Evolutionary conservation across 176 grass and related monocot species (phyloP), one percentile per base, ranked within the genome.

Genomic region (Tillandsia fasciculata): DNA sequence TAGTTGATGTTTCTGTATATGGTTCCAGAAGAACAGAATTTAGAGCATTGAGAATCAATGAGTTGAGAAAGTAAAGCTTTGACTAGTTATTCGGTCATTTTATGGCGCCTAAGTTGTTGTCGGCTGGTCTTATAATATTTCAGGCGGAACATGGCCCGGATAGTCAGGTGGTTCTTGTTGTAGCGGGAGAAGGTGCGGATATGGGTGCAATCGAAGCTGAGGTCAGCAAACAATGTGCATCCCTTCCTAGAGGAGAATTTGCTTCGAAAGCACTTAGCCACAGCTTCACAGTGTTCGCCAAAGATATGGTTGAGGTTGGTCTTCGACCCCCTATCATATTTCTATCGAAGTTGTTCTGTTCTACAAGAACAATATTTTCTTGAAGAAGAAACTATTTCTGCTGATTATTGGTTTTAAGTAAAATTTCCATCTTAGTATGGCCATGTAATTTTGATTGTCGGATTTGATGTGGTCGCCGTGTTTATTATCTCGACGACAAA

Each of bases 121-220:
- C 69, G 53, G 26, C 12, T 63, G 13, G 9, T 53, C 20, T 11
- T 28, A 13, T 53, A 68, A 72, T 27, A 78, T 84, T 72, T 68
- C 81, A 97, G 93, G 93, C 93, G 42, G 93, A 97, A 68, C 93
- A 97, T 74, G 93, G 93, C 18, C 93, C 93, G 52, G 93, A 97
- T 72, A 97, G 89, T 83, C 94, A 97, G 63, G 94, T 97, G 61
- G 89, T 90, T 85, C 83, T 97, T 56, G 89, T 92, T 48, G 64
- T 92, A 75, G 86, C 84, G 33, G 94, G 94, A 77, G 86, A 92
- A 50, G 86, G 76, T 72, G 84, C 92, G 64, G 56, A 93, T 86
- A 66, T 93, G 66, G 72, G 51, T 73, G 76, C 82, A 65, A 97
- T 93, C 50, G 79, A 90, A 67, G 82, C 79, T 78, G 87, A 97